Percentiles rank a stretch among this genome's conserved stretches.
These are phyloP conservation scores for Venturia pyrina DNA, from an alignment of 2,329 filamentous ascomycete species.

Conservation along the genomic window DNA sequence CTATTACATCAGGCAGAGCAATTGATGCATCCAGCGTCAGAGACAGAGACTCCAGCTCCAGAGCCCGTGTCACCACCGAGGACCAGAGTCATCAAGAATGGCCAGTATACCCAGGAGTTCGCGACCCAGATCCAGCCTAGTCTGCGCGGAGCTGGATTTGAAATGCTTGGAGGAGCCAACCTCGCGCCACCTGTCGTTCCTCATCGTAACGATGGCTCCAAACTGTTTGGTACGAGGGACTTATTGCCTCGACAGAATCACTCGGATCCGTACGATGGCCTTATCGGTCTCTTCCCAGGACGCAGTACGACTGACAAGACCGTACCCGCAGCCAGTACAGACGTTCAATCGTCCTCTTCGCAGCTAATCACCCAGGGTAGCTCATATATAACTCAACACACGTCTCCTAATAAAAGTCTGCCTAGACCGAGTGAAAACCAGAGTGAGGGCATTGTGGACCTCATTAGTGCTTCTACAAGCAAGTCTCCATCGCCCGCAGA, in stretches of 20 bases:
- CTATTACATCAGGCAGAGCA: background rate
- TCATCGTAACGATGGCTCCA: background rate
- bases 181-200: conserved; percentile 1
- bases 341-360: too few species aligned
- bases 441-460: background rate
- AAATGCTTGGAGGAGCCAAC: conserved; percentile 2
- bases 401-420: background rate
- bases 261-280: background rate
- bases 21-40: background rate
- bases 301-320: background rate
- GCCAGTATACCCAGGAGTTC: conserved; percentile 2
- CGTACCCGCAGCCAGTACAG: background rate
- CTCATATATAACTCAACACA: background rate
- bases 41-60: background rate
- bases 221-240: background rate
- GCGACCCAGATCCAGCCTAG: conserved; percentile 1
- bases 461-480: background rate
- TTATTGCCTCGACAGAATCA: background rate
- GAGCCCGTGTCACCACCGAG: background rate
- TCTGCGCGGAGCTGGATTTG: background rate
- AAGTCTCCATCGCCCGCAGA: background rate
- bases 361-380: too few species aligned
- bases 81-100: background rate
- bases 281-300: background rate
- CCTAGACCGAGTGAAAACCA: background rate